These are phyloP conservation scores for Pythium myriotylum DNA, from an alignment of 352 stramenopile genomes.

Conservation along the genomic window DNA sequence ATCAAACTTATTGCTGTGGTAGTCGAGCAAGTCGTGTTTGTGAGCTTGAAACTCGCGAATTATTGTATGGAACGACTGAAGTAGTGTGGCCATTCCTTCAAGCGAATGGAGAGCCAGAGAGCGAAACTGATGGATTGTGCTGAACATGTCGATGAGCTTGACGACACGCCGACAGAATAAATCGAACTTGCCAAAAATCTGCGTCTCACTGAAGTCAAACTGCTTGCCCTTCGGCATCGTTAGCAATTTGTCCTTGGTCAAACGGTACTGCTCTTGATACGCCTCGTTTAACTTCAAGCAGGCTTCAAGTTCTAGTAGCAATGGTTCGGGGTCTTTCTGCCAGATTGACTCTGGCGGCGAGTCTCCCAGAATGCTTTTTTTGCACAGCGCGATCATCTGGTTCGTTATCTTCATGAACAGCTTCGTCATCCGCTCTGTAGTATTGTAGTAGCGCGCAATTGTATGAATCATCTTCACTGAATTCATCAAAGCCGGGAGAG, in stretches of 20 bases:
- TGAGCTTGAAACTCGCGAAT: slow-evolving; percentile 76
- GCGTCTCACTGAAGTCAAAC: slow-evolving; percentile 90
- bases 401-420: slow-evolving; percentile 92
- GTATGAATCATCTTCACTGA: slow-evolving; percentile 91
- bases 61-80: slow-evolving; percentile 82
- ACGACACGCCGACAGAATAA: slow-evolving; percentile 88
- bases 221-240: slow-evolving; percentile 91
- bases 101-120: slow-evolving; percentile 88
- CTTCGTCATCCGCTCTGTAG: slow-evolving; percentile 89
- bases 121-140: slow-evolving; percentile 92
- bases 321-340: slow-evolving; percentile 69
- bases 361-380: slow-evolving; percentile 61
- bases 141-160: slow-evolving; percentile 93
- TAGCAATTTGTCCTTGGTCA: slow-evolving; percentile 89
- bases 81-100: slow-evolving; percentile 88
- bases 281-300: slow-evolving; percentile 89
- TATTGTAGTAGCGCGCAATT: slow-evolving; percentile 90
- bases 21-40: slow-evolving; percentile 88
- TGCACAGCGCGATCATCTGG: slow-evolving; percentile 87
- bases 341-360: slow-evolving; percentile 69
- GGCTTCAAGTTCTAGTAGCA: slow-evolving; percentile 69
- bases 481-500: slow-evolving; percentile 88
- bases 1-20: slow-evolving; percentile 92
- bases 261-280: slow-evolving; percentile 90
- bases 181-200: slow-evolving; percentile 93